Conservation (phyloP, 805 yeast genomes). For the Metschnikowia baotianmanensis region DNA sequence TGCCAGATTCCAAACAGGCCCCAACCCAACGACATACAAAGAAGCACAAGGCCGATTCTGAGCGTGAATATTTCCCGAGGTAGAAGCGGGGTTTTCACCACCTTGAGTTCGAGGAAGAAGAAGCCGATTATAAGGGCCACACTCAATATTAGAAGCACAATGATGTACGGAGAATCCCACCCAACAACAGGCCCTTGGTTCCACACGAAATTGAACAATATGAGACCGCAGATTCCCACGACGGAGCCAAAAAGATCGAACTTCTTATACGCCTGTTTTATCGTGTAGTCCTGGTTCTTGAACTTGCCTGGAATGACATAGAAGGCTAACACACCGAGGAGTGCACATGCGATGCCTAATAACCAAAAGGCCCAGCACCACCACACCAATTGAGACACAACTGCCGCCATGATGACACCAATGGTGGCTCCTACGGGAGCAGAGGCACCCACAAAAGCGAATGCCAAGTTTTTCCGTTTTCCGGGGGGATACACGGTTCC, state of each 20-base stretch:
- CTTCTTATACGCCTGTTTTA: conserved; percentile 12
- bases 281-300: conserved; percentile 16
- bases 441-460: conserved; percentile 55
- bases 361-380: conserved; percentile 66
- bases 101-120: conserved; percentile 45
- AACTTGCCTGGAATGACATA: conserved; percentile 36
- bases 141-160: conserved; percentile 55
- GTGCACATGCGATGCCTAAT: conserved; percentile 38
- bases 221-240: conserved; percentile 57
- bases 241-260: conserved; percentile 43
- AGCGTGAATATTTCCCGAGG: conserved; percentile 49
- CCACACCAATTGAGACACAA: conserved; percentile 44
- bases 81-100: conserved; percentile 49
- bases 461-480: conserved; percentile 48
- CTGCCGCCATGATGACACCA: conserved; percentile 52
- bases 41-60: conserved; percentile 48
- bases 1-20: conserved; percentile 74
- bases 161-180: conserved; percentile 60
- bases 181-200: conserved; percentile 75
- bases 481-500: conserved; percentile 45
- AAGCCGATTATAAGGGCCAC: conserved; percentile 41
- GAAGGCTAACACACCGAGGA: conserved; percentile 30
- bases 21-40: conserved; percentile 64
- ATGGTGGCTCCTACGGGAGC: conserved; percentile 63
- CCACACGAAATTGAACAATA: conserved; percentile 66